Base-by-base conservation (phyloP, 2,329 filamentous ascomycete species). In the Grosmannia penicillata region DNA sequence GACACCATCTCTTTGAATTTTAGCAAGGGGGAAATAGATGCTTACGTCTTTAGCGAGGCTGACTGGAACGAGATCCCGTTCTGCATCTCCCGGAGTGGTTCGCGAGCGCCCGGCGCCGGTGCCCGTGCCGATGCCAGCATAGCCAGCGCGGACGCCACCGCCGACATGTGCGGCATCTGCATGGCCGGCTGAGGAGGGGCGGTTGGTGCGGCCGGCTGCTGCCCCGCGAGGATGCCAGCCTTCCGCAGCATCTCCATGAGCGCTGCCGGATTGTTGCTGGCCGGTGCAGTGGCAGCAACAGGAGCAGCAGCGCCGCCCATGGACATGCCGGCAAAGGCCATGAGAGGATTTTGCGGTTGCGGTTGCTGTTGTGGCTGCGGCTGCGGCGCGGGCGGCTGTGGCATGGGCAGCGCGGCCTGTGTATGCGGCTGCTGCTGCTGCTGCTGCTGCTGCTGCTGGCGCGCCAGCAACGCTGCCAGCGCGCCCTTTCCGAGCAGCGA, bases 11-110 rank as follows among this genome's bases (percentile, higher is more conserved):
- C 18, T n/a, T 11, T 27, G n/a, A 15, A 21, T 23, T 21, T 9
- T 13, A 11, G 10, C n/a, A 8, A 27, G 7, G 15, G 19, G 23
- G 27, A 32, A 9, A 27, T 8, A 33, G 15, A 10, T 3, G 15
- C 75, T 61, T 66, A 84, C 75, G 80, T 73, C 59, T 85, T 86
- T 31, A 93, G 66, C 22, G 81, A 81, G 7, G 70, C 66, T 4
- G 75, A 67, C 39, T 72, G 78, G 47, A 89, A 63, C 39, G 72
- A 66, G 17, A 75, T 67, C 44, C 70, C 65, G 46, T 63, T 65
- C 35, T 27, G 30, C 21, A 61, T 56, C 14, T 45, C 46, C 27
- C 33, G 40, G 8, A 45, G 38, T 22, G 47, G 46, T 24, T 42
- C 38, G 7, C 36, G 45, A 21, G 42, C 26, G 7, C 37, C 38